Conservation (phyloP, 352 stramenopile genomes). For the Phytophthora boehmeriae region DNA sequence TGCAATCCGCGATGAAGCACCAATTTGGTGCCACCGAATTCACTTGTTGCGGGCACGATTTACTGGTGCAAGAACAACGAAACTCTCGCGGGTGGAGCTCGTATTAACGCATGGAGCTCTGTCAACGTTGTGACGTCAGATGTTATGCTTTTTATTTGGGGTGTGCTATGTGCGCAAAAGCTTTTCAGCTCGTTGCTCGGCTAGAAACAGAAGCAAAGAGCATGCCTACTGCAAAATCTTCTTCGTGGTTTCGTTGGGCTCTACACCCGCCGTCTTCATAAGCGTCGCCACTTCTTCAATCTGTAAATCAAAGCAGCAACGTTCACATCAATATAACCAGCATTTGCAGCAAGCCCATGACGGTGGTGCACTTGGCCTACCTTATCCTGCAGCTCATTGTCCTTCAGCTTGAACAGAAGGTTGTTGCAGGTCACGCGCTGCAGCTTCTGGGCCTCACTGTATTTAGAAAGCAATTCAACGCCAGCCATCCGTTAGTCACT, state of each 20-base stretch:
- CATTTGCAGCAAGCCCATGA: background rate
- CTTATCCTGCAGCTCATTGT: constrained; percentile 77
- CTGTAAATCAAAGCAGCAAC: constrained; percentile 24
- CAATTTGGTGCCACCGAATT: constrained; percentile 1
- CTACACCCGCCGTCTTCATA: constrained; percentile 80
- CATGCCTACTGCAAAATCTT: constrained; percentile 76
- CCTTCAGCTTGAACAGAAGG: constrained; percentile 87
- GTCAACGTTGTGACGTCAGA: constrained; percentile 16
- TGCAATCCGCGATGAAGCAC: constrained; percentile 3
- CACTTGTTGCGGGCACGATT: constrained; percentile 8
- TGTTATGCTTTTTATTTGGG: constrained; percentile 30
- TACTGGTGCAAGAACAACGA: constrained; percentile 15
- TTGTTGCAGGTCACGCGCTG: constrained; percentile 90
- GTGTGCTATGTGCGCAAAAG: constrained; percentile 25
- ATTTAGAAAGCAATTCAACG: constrained; percentile 5
- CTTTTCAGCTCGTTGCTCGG: constrained; percentile 11
- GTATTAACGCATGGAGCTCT: constrained; percentile 3
- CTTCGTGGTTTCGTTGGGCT: constrained; percentile 85
- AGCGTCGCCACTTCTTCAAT: constrained; percentile 78
- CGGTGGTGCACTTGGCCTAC: constrained; percentile 5
- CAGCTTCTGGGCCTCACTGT: constrained; percentile 70
- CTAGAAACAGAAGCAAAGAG: constrained; percentile 4
- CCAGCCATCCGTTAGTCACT: constrained; percentile 6
- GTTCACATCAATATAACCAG: constrained; percentile 3
- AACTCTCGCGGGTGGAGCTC: no score